A percentile compares a stretch with the other conserved stretches of the same genome.
Evolutionary conservation across 495 filamentous ascomycete species (phyloP).

Genomic region (Penicillium chermesinum): DNA sequence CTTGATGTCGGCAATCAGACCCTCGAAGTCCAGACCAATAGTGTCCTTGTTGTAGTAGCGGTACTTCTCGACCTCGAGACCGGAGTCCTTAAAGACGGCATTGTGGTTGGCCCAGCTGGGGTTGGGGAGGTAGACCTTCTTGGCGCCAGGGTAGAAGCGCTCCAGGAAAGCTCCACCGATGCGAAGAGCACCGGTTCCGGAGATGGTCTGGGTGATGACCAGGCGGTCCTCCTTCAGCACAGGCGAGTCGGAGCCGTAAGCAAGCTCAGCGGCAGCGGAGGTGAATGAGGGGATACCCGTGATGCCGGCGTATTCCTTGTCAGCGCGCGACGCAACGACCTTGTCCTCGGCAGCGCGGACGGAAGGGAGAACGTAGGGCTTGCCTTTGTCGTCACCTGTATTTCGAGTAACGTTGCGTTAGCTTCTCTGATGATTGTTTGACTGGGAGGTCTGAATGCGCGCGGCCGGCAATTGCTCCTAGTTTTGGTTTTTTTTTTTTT

Average conservation of each 20-base stretch:
- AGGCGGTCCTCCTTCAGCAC: constrained; percentile 72
- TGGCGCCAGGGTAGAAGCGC: constrained; percentile 81
- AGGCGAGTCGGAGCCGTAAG: constrained; percentile 76
- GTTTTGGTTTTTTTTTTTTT: background rate
- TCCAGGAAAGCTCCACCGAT: constrained; percentile 91
- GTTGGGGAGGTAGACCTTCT: constrained; percentile 91
- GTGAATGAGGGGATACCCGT: constrained; percentile 93
- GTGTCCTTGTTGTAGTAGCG: constrained; percentile 99
- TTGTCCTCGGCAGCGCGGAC: constrained; percentile 85
- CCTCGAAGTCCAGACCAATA: constrained; percentile 95
- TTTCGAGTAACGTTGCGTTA: constrained; percentile 13
- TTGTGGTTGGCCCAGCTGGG: constrained; percentile 99
- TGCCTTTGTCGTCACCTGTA: constrained; percentile 83
- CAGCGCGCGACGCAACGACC: constrained; percentile 66
- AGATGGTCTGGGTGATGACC: constrained; percentile 96
- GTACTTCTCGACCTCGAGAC: constrained; percentile 87
- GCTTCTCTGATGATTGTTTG: background rate
- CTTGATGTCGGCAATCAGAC: constrained; percentile 87
- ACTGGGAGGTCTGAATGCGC: background rate
- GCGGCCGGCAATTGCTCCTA: background rate
- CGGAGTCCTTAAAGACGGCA: constrained; percentile 91
- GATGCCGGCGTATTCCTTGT: constrained; percentile 98
- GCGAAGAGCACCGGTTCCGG: constrained; percentile 90
- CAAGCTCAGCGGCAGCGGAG: constrained; percentile 81
- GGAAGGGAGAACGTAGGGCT: constrained; percentile 95